Evolutionary conservation across 75 land plant species (phyloP).

Genomic region (Chamaecyparis obtusa): DNA sequence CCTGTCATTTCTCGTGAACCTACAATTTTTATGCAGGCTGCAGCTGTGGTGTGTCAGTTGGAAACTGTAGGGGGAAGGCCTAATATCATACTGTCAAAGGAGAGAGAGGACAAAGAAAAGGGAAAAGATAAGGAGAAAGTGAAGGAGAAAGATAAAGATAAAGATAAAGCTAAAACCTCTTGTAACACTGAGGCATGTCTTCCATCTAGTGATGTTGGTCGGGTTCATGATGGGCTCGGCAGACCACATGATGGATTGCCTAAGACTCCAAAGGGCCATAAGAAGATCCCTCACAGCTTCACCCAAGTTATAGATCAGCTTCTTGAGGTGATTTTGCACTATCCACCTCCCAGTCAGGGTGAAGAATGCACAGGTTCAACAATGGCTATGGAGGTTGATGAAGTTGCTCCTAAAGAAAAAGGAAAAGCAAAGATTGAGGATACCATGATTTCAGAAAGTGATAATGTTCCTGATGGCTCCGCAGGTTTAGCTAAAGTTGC

Average conservation of each 20-base stretch:
- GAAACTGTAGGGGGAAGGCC: constrained; percentile 67
- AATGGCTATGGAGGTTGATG: constrained; percentile 86
- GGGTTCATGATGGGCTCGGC: constrained; percentile 31
- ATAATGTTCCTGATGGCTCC: constrained; percentile 46
- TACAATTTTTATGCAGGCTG: constrained; percentile 82
- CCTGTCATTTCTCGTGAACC: constrained; percentile 92
- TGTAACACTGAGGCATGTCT: constrained; percentile 35
- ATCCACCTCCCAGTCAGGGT: constrained; percentile 41
- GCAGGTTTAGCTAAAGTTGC: constrained; percentile 72
- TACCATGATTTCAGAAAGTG: constrained; percentile 18
- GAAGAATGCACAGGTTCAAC: constrained; percentile 27
- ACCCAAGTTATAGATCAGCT: constrained; percentile 85
- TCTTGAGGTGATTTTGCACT: constrained; percentile 78
- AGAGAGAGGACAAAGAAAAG: constrained; percentile 72
- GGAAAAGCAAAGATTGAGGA: constrained; percentile 84
- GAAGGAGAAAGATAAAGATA: constrained; percentile 30
- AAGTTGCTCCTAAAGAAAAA: constrained; percentile 58
- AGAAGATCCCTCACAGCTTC: constrained; percentile 76
- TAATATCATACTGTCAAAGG: constrained; percentile 69
- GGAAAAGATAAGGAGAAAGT: constrained; percentile 31
- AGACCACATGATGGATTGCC: constrained; percentile 55
- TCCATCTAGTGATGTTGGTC: constrained; percentile 31
- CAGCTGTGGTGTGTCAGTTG: constrained; percentile 72
- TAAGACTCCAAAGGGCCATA: constrained; percentile 62
- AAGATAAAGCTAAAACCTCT: constrained; percentile 39